These are phyloP conservation scores for Globisporangium splendens DNA, from an alignment of 352 stramenopile genomes.

Conservation along the genomic window DNA sequence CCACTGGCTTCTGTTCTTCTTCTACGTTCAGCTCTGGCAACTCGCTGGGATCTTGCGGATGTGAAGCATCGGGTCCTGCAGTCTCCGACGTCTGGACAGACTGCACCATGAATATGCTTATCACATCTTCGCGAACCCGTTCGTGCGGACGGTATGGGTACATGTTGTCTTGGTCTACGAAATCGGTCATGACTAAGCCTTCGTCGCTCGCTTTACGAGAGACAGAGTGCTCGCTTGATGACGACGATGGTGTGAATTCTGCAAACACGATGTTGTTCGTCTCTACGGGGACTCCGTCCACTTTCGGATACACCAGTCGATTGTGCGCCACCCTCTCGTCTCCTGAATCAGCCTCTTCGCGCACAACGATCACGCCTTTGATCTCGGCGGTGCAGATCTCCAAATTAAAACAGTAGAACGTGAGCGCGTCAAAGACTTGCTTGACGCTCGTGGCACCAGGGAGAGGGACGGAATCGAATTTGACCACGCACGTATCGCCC, in stretches of 20 bases:
- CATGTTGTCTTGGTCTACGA: constrained; percentile 4
- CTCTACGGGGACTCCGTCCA: background rate
- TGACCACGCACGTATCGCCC: background rate
- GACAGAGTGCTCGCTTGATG: too few species aligned
- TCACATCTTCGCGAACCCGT: background rate
- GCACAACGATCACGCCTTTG: background rate
- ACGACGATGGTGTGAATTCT: background rate
- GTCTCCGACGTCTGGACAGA: too few species aligned
- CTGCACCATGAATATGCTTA: background rate
- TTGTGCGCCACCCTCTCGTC: background rate
- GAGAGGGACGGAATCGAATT: background rate
- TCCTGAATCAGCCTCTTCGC: background rate
- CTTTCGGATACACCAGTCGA: background rate
- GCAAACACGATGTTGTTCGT: constrained; percentile 6
- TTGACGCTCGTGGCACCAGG: constrained; percentile 2
- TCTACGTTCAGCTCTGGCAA: background rate
- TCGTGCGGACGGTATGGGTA: background rate
- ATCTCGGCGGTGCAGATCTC: background rate
- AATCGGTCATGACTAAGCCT: background rate
- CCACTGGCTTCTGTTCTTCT: background rate
- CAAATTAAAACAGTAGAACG: constrained; percentile 2
- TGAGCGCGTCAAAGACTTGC: constrained; percentile 6
- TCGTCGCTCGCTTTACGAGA: background rate
- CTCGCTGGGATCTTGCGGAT: background rate
- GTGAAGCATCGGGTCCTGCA: too few species aligned